Conservation (phyloP, 1,284 basidiomycete species). For the Pascua guehoae region DNA sequence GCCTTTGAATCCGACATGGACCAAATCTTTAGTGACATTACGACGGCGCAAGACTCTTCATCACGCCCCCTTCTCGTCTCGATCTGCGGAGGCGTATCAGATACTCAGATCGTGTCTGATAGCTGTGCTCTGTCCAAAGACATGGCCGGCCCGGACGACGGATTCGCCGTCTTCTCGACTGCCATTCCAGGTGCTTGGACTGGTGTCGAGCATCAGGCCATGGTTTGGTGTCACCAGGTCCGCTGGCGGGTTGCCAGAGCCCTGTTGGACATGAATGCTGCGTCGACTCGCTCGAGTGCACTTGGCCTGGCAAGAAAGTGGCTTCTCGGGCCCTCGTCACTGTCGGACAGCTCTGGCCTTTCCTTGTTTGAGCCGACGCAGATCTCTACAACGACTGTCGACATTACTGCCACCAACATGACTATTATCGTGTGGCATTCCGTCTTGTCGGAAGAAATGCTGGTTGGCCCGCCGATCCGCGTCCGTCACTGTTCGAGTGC, state of each 20-base stretch:
- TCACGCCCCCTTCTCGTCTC: slow-evolving; percentile 67
- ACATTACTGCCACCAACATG: slow-evolving; percentile 10
- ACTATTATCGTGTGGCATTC: slow-evolving; percentile 13
- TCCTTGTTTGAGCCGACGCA: neutral
- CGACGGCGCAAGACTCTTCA: slow-evolving; percentile 47
- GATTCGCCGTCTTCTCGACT: slow-evolving; percentile 78
- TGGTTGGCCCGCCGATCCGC: neutral
- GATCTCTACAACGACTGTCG: neutral
- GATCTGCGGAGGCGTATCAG: slow-evolving; percentile 86
- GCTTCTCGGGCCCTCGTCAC: slow-evolving; percentile 3
- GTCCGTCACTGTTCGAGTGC: slow-evolving; percentile 6
- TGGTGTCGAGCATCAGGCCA: slow-evolving; percentile 89
- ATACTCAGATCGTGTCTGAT: slow-evolving; percentile 90
- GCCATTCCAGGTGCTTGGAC: slow-evolving; percentile 88
- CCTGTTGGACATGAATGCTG: slow-evolving; percentile 62
- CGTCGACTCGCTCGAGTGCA: neutral
- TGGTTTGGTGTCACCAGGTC: slow-evolving; percentile 99
- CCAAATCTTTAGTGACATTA: slow-evolving; percentile 58
- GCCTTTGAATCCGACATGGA: slow-evolving; percentile 73
- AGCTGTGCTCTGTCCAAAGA: slow-evolving; percentile 65
- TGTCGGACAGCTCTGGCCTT: neutral
- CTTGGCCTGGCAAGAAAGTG: slow-evolving; percentile 13
- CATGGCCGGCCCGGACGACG: slow-evolving; percentile 45
- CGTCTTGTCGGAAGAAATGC: neutral
- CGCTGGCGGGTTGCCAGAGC: slow-evolving; percentile 79